Percentiles rank a stretch among this genome's conserved stretches.
Evolutionary conservation across 352 stramenopile genomes (phyloP).

Genomic region (Nothophytophthora sp.): DNA sequence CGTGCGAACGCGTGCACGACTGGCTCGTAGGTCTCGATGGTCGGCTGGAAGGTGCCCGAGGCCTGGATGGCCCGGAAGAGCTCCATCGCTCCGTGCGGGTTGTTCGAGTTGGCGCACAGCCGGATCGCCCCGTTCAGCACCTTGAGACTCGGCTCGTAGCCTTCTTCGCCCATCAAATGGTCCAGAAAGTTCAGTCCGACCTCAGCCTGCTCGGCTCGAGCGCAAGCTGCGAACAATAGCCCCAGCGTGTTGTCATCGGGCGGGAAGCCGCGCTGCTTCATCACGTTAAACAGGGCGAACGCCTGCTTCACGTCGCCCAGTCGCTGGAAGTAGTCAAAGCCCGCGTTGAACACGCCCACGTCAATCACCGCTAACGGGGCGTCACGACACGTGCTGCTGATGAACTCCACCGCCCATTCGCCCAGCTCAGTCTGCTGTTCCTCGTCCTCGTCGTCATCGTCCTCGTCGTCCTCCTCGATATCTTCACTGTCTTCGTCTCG

Average conservation of each 20-base stretch:
- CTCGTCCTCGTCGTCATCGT: slow-evolving; percentile 7
- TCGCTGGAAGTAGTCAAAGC: slow-evolving; percentile 61
- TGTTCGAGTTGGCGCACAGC: slow-evolving; percentile 45
- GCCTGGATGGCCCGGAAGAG: slow-evolving; percentile 51
- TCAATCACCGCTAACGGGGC: slow-evolving; percentile 36
- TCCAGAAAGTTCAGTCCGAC: slow-evolving; percentile 66
- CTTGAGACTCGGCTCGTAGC: slow-evolving; percentile 42
- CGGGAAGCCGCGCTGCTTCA: slow-evolving; percentile 42
- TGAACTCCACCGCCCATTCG: slow-evolving; percentile 31
- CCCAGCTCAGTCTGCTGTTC: slow-evolving; percentile 18
- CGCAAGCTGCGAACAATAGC: slow-evolving; percentile 62
- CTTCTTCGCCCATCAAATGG: slow-evolving; percentile 46
- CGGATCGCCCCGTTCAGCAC: slow-evolving; percentile 56
- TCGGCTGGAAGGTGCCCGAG: slow-evolving; percentile 34
- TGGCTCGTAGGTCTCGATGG: slow-evolving; percentile 40
- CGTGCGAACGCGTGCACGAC: slow-evolving; percentile 57
- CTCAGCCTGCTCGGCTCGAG: slow-evolving; percentile 39
- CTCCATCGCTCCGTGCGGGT: slow-evolving; percentile 47
- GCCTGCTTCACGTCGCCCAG: slow-evolving; percentile 44
- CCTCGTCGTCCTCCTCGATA: neutral
- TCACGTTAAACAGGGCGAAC: slow-evolving; percentile 64
- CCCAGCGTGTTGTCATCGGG: slow-evolving; percentile 51
- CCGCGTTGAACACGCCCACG: slow-evolving; percentile 61
- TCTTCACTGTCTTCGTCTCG: neutral
- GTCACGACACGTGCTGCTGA: slow-evolving; percentile 50